These are phyloP conservation scores for Cladosporium colombiae DNA, from an alignment of 2,329 filamentous ascomycete genomes.

Conservation along the genomic window DNA sequence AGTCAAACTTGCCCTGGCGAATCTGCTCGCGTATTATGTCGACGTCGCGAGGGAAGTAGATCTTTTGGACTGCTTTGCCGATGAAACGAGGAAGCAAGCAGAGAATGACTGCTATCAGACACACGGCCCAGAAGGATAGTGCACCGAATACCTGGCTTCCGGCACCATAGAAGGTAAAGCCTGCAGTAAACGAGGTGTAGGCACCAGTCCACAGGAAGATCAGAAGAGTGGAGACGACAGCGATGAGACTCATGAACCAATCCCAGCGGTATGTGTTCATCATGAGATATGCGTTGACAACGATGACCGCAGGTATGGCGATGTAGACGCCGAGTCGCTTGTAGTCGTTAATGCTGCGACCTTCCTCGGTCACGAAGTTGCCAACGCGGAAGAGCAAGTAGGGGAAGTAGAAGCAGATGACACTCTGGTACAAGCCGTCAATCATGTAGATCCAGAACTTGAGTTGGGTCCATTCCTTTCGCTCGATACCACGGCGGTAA, in stretches of 20 bases:
- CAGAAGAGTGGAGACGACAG: slow-evolving; percentile 77
- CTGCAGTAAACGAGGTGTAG: slow-evolving; percentile 65
- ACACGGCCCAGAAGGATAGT: slow-evolving; percentile 83
- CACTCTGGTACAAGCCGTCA: slow-evolving; percentile 91
- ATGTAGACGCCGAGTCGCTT: slow-evolving; percentile 85
- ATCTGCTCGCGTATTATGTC: slow-evolving; percentile 96
- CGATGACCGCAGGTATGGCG: slow-evolving; percentile 77
- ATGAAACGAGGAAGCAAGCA: slow-evolving; percentile 86
- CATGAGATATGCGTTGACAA: slow-evolving; percentile 91
- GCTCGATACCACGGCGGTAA: slow-evolving; percentile 92
- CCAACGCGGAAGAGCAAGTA: slow-evolving; percentile 75
- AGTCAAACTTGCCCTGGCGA: slow-evolving; percentile 76
- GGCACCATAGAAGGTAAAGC: slow-evolving; percentile 71
- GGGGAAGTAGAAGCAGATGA: slow-evolving; percentile 90
- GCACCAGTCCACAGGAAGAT: slow-evolving; percentile 96
- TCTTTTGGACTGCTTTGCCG: slow-evolving; percentile 86
- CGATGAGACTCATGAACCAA: slow-evolving; percentile 87
- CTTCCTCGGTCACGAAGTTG: slow-evolving; percentile 69
- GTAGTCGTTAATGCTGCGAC: slow-evolving; percentile 75
- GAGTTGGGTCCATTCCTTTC: slow-evolving; percentile 89
- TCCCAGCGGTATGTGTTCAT: slow-evolving; percentile 98
- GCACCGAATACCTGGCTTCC: slow-evolving; percentile 77
- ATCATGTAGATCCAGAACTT: slow-evolving; percentile 99
- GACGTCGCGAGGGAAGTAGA: slow-evolving; percentile 87
- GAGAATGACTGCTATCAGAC: slow-evolving; percentile 75